Conservation (phyloP, 2,329 filamentous ascomycete genomes). For the Pyricularia grisea region DNA sequence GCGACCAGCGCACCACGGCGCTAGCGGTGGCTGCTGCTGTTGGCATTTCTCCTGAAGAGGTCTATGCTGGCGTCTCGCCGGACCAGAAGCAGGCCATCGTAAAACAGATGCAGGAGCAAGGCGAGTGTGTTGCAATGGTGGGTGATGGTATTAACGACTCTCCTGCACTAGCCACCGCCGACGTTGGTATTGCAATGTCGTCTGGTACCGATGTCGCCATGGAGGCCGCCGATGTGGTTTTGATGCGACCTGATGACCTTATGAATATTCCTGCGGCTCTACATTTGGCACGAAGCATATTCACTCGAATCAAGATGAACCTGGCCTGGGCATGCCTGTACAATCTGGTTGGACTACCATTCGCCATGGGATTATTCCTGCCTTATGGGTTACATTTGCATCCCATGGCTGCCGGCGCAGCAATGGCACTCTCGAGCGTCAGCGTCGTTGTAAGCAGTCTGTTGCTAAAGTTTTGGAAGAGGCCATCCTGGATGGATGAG, state of each 20-base stretch:
- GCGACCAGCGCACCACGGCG: constrained; percentile 80
- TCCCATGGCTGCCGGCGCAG: constrained; percentile 87
- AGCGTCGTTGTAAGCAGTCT: constrained; percentile 81
- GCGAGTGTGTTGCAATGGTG: constrained; percentile 87
- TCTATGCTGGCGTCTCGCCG: constrained; percentile 81
- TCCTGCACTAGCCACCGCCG: constrained; percentile 82
- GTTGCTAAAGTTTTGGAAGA: constrained; percentile 75
- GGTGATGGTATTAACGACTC: constrained; percentile 98
- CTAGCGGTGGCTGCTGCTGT: constrained; percentile 74
- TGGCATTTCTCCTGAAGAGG: constrained; percentile 65
- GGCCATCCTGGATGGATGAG: constrained; percentile 80
- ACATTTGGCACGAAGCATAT: constrained; percentile 74
- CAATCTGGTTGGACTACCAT: constrained; percentile 83
- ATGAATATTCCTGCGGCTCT: constrained; percentile 88
- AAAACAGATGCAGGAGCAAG: constrained; percentile 61
- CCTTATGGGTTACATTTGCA: constrained; percentile 65
- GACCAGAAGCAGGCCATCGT: constrained; percentile 87
- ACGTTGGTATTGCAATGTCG: constrained; percentile 86
- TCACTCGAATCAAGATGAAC: constrained; percentile 88
- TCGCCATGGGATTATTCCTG: constrained; percentile 94
- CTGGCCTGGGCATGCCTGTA: constrained; percentile 88
- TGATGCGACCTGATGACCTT: constrained; percentile 87
- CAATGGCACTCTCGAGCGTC: constrained; percentile 87
- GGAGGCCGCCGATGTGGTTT: constrained; percentile 88
- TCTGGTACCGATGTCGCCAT: constrained; percentile 95